Base-by-base conservation (phyloP, 148 eudicot genomes). In the Camellia lanceoleosa region DNA sequence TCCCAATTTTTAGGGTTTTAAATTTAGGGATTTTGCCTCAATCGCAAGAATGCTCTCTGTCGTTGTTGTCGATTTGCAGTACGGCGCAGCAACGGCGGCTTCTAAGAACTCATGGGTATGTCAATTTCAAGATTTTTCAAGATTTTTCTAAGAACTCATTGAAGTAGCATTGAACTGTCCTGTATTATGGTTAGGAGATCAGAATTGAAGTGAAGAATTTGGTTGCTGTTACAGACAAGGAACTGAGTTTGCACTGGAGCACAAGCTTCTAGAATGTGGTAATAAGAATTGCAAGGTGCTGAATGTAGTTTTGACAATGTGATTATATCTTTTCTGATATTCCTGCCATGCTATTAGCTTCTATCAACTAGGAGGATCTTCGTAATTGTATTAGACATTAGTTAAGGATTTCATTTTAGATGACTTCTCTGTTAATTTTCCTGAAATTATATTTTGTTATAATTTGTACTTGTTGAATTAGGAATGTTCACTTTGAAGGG, bases 341-440 rank as follows among this genome's bases (percentile, higher is more conserved):
- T 47, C 13, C 56, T 47, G 73, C 55, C 51, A 47, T 70, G 38
- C 14, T 43, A 20, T 58, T 68, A 11, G 16, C 2, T 41, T 49
- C 43, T 78, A 30, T 79, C 68, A 78, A 51, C 20, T 38, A n/a
- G 67, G 67, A 56, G 80, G 70, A 19, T 42, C 72, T 66, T 52
- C 43, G 7, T 19, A 20, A 51, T 12, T 51, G 59, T 71, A 49
- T 19, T 71, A 9, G 15, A 41, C 51, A 49, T 19, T 71, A 9
- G 15, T 51, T 49, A 51, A 71, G 74, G 74, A 51, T 71, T 71
- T 71, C 2, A 30, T 30, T 30, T 42, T 2, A 13, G 9, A 44
- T 43, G 19, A 43, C 16, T 68, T 68, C 51, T 68, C 10, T 1
- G 51, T 68, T 42, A 16, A 15, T 44, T 42, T 68, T 43, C 23